Evolutionary conservation across 345 rosid species (phyloP).

Genomic region (Cardiospermum halicacabum): DNA sequence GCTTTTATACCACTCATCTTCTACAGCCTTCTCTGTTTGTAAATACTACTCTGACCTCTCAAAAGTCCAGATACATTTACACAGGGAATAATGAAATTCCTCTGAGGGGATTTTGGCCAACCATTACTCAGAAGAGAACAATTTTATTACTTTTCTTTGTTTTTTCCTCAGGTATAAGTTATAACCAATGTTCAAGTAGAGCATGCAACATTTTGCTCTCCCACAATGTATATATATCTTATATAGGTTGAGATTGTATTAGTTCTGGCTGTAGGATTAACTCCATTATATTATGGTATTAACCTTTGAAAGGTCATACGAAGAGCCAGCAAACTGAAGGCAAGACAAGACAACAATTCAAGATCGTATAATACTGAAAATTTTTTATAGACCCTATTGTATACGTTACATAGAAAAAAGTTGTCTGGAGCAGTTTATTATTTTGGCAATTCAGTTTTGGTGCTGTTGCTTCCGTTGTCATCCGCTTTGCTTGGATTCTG

Average conservation of each 20-base stretch:
- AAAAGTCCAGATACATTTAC: not conserved
- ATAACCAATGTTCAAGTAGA: not conserved
- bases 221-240: not conserved
- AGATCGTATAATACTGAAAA: not conserved
- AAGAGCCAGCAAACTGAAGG: not conserved
- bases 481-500: too few species aligned
- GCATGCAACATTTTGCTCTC: not conserved
- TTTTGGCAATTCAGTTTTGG: too few species aligned
- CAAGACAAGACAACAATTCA: not conserved
- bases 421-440: not conserved
- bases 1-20: slow-evolving; percentile 94
- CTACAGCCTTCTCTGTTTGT: slow-evolving; percentile 89
- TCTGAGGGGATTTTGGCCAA: not conserved
- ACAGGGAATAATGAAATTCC: not conserved
- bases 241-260: not conserved
- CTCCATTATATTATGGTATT: not conserved
- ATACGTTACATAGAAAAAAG: not conserved
- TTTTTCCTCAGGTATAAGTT: too few species aligned
- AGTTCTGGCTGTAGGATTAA: slow-evolving; percentile 3
- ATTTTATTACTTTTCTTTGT: too few species aligned
- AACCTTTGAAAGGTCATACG: not conserved
- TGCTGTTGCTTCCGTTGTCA: too few species aligned
- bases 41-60: slow-evolving; percentile 17
- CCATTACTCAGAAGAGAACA: not conserved
- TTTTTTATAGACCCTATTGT: not conserved